These are phyloP conservation scores for Heliosperma pusillum DNA, from an alignment of 148 eudicot genomes.

Conservation along the genomic window DNA sequence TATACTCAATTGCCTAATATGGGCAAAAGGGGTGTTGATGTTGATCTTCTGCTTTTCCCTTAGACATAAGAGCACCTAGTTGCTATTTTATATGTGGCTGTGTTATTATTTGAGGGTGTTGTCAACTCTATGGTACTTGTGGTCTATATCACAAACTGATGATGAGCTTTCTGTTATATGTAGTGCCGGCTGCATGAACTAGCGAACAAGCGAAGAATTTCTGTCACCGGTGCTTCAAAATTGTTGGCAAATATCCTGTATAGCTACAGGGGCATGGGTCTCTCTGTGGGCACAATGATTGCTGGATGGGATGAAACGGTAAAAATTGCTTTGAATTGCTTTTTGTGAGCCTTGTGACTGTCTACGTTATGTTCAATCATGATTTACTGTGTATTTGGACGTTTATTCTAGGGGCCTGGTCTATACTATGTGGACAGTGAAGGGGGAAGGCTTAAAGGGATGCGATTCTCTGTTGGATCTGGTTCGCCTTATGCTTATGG, in stretches of 20 bases:
- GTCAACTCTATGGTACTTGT: background rate
- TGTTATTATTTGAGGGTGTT: background rate
- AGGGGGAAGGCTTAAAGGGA: conserved; percentile 96
- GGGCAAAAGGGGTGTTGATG: background rate
- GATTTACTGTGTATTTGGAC: conserved; percentile 1
- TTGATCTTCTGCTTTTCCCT: background rate
- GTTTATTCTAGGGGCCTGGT: conserved; percentile 78
- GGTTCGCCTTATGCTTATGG: conserved; percentile 99
- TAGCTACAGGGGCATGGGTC: conserved; percentile 92
- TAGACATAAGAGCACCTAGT: background rate
- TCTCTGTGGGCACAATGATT: conserved; percentile 99
- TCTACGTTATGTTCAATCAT: background rate
- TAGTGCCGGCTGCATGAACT: conserved; percentile 95
- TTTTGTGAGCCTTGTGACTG: background rate
- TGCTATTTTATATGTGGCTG: background rate
- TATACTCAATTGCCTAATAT: background rate
- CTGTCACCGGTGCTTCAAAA: conserved; percentile 96
- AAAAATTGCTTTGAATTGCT: background rate
- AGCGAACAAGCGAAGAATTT: conserved; percentile 94
- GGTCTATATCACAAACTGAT: conserved; percentile 1
- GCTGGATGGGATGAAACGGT: conserved; percentile 99
- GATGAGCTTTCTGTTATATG: background rate
- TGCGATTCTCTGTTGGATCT: conserved; percentile 93
- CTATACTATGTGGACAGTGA: conserved; percentile 97
- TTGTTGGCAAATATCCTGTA: conserved; percentile 90